Conservation (phyloP, 2,329 filamentous ascomycete genomes). For the Colletotrichum scovillei region DNA sequence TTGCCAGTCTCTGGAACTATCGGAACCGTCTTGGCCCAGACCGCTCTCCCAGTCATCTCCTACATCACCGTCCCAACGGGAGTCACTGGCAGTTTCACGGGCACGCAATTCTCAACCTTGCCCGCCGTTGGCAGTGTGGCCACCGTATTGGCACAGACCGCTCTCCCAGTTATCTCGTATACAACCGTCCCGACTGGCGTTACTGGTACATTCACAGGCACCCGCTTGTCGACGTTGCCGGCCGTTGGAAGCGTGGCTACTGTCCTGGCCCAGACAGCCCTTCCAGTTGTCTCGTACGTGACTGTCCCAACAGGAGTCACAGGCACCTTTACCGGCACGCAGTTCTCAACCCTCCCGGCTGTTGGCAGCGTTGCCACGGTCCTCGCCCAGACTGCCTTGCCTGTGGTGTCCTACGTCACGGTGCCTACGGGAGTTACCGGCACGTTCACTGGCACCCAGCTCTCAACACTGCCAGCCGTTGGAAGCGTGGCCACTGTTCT, state of each 20-base stretch:
- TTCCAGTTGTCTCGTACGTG: background rate
- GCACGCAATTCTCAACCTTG: constrained; percentile 3
- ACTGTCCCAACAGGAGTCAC: background rate
- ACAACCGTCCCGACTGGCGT: background rate
- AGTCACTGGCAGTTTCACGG: background rate
- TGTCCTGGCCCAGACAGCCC: background rate
- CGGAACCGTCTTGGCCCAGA: background rate
- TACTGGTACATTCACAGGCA: background rate
- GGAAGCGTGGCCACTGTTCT: background rate
- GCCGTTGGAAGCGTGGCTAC: background rate
- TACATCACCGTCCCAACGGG: background rate
- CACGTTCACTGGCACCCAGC: constrained; percentile 4
- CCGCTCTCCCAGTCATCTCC: background rate
- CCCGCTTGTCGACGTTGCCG: background rate
- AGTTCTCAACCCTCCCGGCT: background rate
- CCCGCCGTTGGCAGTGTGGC: background rate
- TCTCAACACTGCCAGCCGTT: background rate
- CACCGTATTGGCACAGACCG: background rate
- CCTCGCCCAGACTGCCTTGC: background rate
- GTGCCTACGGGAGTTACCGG: background rate
- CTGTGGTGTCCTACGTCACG: background rate
- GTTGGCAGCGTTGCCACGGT: background rate
- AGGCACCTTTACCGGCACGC: constrained; percentile 11
- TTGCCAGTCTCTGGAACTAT: background rate
- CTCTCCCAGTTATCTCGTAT: background rate